Conservation (phyloP, 345 rosid genomes). For the Leavenworthia alabamica region DNA sequence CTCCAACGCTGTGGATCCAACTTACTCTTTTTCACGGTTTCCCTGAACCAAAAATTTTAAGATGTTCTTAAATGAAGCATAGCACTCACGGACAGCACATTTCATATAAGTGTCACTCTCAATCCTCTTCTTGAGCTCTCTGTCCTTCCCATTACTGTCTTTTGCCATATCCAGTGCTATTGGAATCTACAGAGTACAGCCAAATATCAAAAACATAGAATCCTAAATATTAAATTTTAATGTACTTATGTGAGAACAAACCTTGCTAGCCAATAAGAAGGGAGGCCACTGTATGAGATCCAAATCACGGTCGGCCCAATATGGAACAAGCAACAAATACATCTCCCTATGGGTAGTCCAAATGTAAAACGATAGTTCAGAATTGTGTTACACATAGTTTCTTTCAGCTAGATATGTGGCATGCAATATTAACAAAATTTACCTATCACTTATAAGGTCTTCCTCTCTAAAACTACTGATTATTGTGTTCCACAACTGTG, state of each 20-base stretch:
- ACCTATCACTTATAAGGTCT: slow-evolving; percentile 86
- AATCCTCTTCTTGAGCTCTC: slow-evolving; percentile 84
- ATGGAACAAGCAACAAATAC: slow-evolving; percentile 95
- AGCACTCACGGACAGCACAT: slow-evolving; percentile 93
- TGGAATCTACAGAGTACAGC: slow-evolving; percentile 57
- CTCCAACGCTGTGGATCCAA: slow-evolving; percentile 6
- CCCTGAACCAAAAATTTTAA: slow-evolving; percentile 77
- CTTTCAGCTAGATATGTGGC: slow-evolving; percentile 4
- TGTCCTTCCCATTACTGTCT: slow-evolving; percentile 85
- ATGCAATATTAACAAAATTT: slow-evolving; percentile 12
- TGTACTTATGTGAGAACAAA: slow-evolving; percentile 23
- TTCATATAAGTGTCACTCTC: slow-evolving; percentile 67
- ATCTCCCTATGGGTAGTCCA: slow-evolving; percentile 67
- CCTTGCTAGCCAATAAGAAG: slow-evolving; percentile 97
- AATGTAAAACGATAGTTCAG: neutral
- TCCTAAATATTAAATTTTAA: neutral
- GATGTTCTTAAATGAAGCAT: slow-evolving; percentile 83
- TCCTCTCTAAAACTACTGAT: slow-evolving; percentile 95
- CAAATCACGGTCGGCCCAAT: slow-evolving; percentile 97
- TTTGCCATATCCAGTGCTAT: slow-evolving; percentile 99
- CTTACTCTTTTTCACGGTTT: slow-evolving; percentile 58
- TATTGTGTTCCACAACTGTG: slow-evolving; percentile 96
- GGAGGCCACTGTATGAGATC: slow-evolving; percentile 96
- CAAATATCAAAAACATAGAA: slow-evolving; percentile 9
- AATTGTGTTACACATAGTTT: neutral